phyloP scores from a whole-genome alignment of 441 rosid species.

The Erodium texanum region DNA sequence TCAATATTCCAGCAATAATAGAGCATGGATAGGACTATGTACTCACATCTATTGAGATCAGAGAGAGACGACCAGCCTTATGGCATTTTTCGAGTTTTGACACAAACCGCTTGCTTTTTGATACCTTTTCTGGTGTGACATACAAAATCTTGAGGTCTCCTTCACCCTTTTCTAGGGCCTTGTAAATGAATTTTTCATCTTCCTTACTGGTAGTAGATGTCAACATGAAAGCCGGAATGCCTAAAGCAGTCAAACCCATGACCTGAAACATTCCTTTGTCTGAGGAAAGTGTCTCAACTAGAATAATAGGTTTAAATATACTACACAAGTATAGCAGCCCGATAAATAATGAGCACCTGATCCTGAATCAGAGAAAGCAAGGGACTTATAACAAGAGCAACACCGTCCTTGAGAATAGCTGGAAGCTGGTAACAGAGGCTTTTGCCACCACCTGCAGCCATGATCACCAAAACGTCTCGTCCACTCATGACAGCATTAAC shows the following conservation, averaged over 20 bases:
- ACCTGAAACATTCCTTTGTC: conserved; percentile 39
- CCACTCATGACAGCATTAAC: conserved; percentile 79
- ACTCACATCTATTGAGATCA: conserved; percentile 86
- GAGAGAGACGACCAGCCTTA: conserved; percentile 62
- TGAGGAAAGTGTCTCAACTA: conserved; percentile 5
- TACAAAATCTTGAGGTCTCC: conserved; percentile 69
- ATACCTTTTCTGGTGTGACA: conserved; percentile 93
- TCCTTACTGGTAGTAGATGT: conserved; percentile 84
- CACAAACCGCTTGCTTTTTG: conserved; percentile 97
- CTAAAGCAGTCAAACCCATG: conserved; percentile 84
- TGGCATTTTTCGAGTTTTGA: conserved; percentile 96
- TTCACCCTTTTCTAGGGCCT: conserved; percentile 89
- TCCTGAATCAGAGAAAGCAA: conserved; percentile 88
- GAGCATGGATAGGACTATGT: not conserved
- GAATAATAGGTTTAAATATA: not conserved
- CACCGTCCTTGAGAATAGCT: conserved; percentile 62
- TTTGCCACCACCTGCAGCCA: conserved; percentile 99
- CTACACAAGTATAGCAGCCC: not conserved
- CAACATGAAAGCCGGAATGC: conserved; percentile 80
- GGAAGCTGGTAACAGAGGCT: conserved; percentile 98
- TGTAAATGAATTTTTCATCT: conserved; percentile 80
- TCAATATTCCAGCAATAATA: not conserved
- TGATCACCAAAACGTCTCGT: conserved; percentile 82
- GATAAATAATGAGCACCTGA: conserved; percentile 48
- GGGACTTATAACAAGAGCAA: conserved; percentile 75